These are phyloP conservation scores for Dendrobium nobile DNA, from an alignment of 106 monocot species.

Conservation along the genomic window DNA sequence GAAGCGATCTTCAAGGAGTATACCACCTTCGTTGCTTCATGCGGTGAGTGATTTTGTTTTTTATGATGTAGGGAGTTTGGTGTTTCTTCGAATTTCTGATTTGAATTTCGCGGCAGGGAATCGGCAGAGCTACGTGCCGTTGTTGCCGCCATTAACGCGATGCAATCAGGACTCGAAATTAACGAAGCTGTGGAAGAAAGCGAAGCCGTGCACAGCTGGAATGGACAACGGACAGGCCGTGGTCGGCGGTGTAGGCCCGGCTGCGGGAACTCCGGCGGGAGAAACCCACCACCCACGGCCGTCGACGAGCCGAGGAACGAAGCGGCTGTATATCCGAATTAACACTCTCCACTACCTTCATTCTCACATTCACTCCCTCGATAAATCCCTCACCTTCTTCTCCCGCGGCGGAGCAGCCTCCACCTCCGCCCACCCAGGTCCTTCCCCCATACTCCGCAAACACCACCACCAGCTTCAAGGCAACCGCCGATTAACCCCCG, in stretches of 20 bases:
- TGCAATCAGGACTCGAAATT: slow-evolving; percentile 89
- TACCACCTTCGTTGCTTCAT: slow-evolving; percentile 60
- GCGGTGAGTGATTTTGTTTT: slow-evolving; percentile 36
- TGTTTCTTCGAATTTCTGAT: not conserved
- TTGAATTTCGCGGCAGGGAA: slow-evolving; percentile 32
- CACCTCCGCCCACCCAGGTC: not conserved
- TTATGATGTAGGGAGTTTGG: not conserved
- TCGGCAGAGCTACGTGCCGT: slow-evolving; percentile 71
- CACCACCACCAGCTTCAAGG: slow-evolving; percentile 4
- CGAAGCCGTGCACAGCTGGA: slow-evolving; percentile 46
- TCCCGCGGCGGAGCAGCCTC: not conserved
- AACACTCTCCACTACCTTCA: slow-evolving; percentile 71
- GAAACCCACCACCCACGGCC: slow-evolving; percentile 43
- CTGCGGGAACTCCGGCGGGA: not conserved
- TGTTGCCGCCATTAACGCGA: slow-evolving; percentile 68
- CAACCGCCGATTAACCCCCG: slow-evolving; percentile 26
- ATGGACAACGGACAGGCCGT: not conserved
- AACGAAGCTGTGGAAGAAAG: slow-evolving; percentile 63
- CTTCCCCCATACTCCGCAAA: slow-evolving; percentile 16
- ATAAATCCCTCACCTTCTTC: slow-evolving; percentile 57
- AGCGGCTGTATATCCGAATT: slow-evolving; percentile 64
- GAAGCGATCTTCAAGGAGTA: slow-evolving; percentile 71
- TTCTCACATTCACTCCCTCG: slow-evolving; percentile 38
- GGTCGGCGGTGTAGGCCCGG: not conserved
- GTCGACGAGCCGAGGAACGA: slow-evolving; percentile 61